phyloP scores from a whole-genome alignment of 768 basidiomycete genomes.

The Kwoniella mangroviensis region DNA sequence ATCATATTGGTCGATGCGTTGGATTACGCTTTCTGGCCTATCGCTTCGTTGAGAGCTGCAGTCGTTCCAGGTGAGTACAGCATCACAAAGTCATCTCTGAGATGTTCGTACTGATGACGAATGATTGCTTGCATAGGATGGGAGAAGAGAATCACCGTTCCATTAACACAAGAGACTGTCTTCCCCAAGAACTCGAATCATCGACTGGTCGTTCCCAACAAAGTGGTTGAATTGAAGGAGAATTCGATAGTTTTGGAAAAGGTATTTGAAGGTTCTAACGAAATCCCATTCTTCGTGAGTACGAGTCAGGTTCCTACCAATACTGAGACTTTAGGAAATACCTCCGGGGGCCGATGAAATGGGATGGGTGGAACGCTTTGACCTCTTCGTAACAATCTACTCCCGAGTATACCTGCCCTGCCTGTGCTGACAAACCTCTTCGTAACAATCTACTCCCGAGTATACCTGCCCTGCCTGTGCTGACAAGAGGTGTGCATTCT shows the following conservation, averaged over 20 bases:
- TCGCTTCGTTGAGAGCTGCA: constrained; percentile 40
- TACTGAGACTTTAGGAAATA: background rate
- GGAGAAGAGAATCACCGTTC: constrained; percentile 39
- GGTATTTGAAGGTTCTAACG: constrained; percentile 38
- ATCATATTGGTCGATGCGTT: constrained; percentile 46
- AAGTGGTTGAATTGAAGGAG: constrained; percentile 42
- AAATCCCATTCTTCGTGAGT: constrained; percentile 47
- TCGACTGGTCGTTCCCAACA: constrained; percentile 36
- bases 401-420: background rate
- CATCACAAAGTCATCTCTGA: background rate
- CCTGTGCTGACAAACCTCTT: background rate
- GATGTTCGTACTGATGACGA: background rate
- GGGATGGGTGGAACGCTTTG: background rate
- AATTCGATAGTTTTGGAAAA: constrained; percentile 36
- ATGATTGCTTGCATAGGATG: constrained; percentile 27
- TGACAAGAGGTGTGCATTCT: background rate
- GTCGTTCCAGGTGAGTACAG: constrained; percentile 35
- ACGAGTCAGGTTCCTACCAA: background rate
- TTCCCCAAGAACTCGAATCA: constrained; percentile 35
- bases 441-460: background rate
- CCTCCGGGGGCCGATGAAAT: background rate
- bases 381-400: background rate
- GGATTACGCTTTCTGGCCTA: constrained; percentile 41
- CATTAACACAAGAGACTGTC: constrained; percentile 35
- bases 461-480: background rate